Evolutionary conservation across 208 protist species (phyloP).

Genomic region (Blechomonas ayalai): DNA sequence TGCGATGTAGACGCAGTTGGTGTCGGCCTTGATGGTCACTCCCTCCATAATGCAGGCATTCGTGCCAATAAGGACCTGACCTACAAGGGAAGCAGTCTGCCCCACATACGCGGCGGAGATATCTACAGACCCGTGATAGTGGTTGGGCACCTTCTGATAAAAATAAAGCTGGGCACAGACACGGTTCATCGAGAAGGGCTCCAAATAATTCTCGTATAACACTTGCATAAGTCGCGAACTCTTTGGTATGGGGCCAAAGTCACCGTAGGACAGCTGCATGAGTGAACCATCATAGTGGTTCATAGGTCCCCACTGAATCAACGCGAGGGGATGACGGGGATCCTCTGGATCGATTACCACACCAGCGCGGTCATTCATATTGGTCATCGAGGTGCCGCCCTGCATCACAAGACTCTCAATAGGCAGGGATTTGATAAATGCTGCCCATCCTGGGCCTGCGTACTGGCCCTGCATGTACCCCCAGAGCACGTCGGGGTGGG

Average conservation of each 20-base stretch:
- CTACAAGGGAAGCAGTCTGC: constrained; percentile 71
- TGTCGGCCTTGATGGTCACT: constrained; percentile 76
- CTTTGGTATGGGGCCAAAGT: constrained; percentile 49
- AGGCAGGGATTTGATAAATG: constrained; percentile 64
- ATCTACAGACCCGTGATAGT: constrained; percentile 78
- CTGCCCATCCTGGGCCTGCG: constrained; percentile 68
- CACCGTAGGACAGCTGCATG: constrained; percentile 51
- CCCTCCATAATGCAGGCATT: constrained; percentile 82
- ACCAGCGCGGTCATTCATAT: constrained; percentile 76
- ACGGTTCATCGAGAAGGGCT: constrained; percentile 85
- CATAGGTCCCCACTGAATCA: constrained; percentile 60
- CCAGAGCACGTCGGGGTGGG: constrained; percentile 81
- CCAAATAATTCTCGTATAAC: constrained; percentile 85
- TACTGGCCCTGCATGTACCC: constrained; percentile 77
- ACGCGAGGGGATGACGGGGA: constrained; percentile 61
- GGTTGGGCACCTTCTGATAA: constrained; percentile 85
- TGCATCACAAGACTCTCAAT: constrained; percentile 70
- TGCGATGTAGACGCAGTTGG: constrained; percentile 81
- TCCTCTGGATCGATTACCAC: constrained; percentile 78
- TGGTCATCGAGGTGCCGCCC: constrained; percentile 59
- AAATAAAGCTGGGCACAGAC: constrained; percentile 80
- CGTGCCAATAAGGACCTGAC: constrained; percentile 70
- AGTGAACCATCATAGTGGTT: constrained; percentile 57
- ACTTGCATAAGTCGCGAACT: constrained; percentile 78
- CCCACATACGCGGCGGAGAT: constrained; percentile 77